Evolutionary conservation across 2,329 filamentous ascomycete species (phyloP), one percentile per base, ranked within the genome.

Genomic region (Alternaria triticina): DNA sequence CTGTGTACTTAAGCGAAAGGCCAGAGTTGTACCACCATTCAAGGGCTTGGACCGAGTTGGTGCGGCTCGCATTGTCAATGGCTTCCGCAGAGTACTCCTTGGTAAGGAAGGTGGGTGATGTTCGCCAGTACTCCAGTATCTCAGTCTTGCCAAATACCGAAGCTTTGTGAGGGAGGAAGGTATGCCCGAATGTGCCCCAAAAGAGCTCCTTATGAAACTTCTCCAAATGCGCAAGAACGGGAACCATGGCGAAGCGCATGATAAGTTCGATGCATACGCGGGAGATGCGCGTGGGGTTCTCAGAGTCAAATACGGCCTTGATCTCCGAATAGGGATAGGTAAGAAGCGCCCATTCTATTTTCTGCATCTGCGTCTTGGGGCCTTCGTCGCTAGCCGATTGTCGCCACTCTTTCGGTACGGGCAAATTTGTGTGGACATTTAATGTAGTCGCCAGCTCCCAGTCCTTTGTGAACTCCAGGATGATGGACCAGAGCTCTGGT

Each of bases 11-110:
- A 20, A 97, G 85, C 3, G 90, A 88, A 2, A 97, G 84, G 1
- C 91, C 91, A 0, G 91, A 93, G 22, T 90, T 86, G 77, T 91
- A 91, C 95, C 95, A 98, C 92, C 93, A 97, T 73, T 97, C 92
- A 1, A 98, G 86, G 0, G 97, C 90, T 67, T 92, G 88, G 13
- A 96, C 87, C 70, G 94, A 96, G 5, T 95, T 94, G 61, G 93
- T 91, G 57, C 91, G 90, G 2, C 92, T 96, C 7, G 95, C 95
- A 28, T 91, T 91, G 75, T 98, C 94, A 25, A 98, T 86, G 11
- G 94, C 92, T 78, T 97, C 93, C 43, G 87, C 84, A 55, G 91
- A 91, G 78, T 97, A 97, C 74, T 96, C 92, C 75, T 95, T 94
- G 64, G 91, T 92, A 3, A 93, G 85, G 67, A 97, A 95, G 12